Base-by-base conservation (phyloP, 2,329 filamentous ascomycete genomes). In the Fusarium subglutinans region DNA sequence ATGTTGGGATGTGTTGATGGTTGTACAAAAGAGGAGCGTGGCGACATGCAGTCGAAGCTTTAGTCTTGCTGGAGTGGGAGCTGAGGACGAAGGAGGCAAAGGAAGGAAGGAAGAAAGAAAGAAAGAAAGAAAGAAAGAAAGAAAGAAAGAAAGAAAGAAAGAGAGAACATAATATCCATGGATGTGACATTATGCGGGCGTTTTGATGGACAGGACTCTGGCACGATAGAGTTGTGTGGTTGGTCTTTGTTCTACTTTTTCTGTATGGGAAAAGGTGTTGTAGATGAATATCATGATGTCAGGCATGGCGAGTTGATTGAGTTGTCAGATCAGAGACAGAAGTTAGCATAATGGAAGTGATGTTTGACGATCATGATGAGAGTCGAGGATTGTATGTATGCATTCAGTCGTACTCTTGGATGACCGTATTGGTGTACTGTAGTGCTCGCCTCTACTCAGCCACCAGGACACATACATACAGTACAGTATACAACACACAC, bases 261-360 rank as follows among this genome's bases (percentile, higher is more conserved):
- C 48, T 76, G 60, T 69, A 75, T 28, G 55, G 53, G 55, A 45
- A 45, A 74, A 47, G 53, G 43, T 60, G 51, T 56, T 71, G 73
- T 72, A 77, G 69, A 77, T 59, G 63, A 67, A 64, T 65, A 48
- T 59, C 51, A 75, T 70, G 68, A 76, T 68, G 73, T 44, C 66
- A 69, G 43, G 61, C 38, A 54, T 64, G 63, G 53, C 33, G 40
- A 50, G 62, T 55, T 53, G 43, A 54, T 53, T 66, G 62, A 60
- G 55, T 61, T 66, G 63, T 33, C 40, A 53, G 54, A 69, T 33
- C 43, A 53, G 59, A 69, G 48, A 54, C 43, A 67, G 57, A 44
- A 38, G 63, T 43, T 57, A 53, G 56, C 48, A 60, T 47, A 47
- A 70, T 45, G 55, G 33, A 63, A 51, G 47, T 65, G 64, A 41